Evolutionary conservation across 768 basidiomycete species (phyloP).

Genomic region (Psilocybe cubensis): DNA sequence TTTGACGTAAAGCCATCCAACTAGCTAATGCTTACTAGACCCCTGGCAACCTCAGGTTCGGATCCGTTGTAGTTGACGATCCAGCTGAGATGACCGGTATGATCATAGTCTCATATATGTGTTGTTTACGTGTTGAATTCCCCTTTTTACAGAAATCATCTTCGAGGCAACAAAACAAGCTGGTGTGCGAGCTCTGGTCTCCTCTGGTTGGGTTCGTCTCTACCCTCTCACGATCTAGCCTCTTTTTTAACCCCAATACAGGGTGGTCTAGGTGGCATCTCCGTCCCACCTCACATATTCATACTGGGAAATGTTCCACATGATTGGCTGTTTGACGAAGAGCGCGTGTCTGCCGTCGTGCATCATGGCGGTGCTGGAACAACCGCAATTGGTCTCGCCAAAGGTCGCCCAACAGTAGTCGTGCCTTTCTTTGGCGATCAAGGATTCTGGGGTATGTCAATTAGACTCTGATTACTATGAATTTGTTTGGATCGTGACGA

Average conservation of each 20-base stretch:
- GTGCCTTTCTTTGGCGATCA: slow-evolving; percentile 75
- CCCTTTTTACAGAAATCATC: slow-evolving; percentile 45
- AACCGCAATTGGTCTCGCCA: slow-evolving; percentile 61
- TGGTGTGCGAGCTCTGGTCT: slow-evolving; percentile 62
- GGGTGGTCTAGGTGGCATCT: slow-evolving; percentile 58
- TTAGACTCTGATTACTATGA: slow-evolving; percentile 17
- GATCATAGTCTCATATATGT: not conserved
- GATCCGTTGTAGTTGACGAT: slow-evolving; percentile 63
- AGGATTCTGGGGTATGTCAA: slow-evolving; percentile 49
- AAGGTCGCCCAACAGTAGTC: slow-evolving; percentile 62
- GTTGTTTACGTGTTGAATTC: not conserved
- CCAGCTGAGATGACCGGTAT: slow-evolving; percentile 53
- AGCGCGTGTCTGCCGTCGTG: slow-evolving; percentile 58
- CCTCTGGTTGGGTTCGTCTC: slow-evolving; percentile 58
- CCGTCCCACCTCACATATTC: slow-evolving; percentile 57
- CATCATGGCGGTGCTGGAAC: slow-evolving; percentile 74
- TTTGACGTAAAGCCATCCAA: slow-evolving; percentile 4
- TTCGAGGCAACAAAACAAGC: slow-evolving; percentile 60
- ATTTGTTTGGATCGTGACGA: not conserved
- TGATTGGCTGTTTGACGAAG: slow-evolving; percentile 67
- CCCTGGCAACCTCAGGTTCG: slow-evolving; percentile 45
- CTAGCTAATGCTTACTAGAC: not conserved
- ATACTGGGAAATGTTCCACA: slow-evolving; percentile 71
- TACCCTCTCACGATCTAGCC: not conserved
- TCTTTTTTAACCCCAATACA: slow-evolving; percentile 11